Evolutionary conservation across 805 yeast genomes (phyloP), one percentile per base, ranked within the genome.

Genomic region (Candida montana): DNA sequence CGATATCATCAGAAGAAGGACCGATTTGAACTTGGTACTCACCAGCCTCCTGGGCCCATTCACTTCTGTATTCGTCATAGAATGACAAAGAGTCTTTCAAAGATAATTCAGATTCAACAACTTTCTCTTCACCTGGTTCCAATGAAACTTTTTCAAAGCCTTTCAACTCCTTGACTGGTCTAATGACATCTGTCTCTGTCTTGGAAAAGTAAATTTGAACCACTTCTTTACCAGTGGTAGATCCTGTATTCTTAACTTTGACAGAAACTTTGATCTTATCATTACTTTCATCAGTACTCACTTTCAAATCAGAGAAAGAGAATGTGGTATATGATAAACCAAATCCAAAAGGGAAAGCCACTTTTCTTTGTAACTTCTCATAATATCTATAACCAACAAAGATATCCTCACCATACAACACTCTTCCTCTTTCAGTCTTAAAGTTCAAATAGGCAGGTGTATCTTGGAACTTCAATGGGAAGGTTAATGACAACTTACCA

Each of bases 361-460:
- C 77, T 20, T 65, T 64, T 37, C 58, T 61, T 45, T 71, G 67
- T 31, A 63, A 53, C 57, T 72, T 73, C 49, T 80, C 84, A 59
- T 74, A 81, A 62, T 60, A 77, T 44, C 78, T 64, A 64, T 80
- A 79, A 17, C 85, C 86, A 39, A 80, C 75, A 53, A 66, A 79
- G 31, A 80, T 72, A 55, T 78, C 84, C 55, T 81, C 87, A 44
- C 85, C 83, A 50, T 80, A 81, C 39, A 72, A 52, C 18, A 71
- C 75, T 42, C 71, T 63, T 33, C 83, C 83, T 48, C 67, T 67
- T 48, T 68, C 71, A 11, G 79, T 64, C 30, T 64, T 63, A 62
- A 65, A 76, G 59, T 71, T 75, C 51, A 75, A 57, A 58, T 56
- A 78, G 1, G 82, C 67, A 10, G 84, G 83, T 41, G 72, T 77